These are phyloP conservation scores for Conoideocrella luteorostrata DNA, from an alignment of 2,329 filamentous ascomycete species.

Conservation along the genomic window DNA sequence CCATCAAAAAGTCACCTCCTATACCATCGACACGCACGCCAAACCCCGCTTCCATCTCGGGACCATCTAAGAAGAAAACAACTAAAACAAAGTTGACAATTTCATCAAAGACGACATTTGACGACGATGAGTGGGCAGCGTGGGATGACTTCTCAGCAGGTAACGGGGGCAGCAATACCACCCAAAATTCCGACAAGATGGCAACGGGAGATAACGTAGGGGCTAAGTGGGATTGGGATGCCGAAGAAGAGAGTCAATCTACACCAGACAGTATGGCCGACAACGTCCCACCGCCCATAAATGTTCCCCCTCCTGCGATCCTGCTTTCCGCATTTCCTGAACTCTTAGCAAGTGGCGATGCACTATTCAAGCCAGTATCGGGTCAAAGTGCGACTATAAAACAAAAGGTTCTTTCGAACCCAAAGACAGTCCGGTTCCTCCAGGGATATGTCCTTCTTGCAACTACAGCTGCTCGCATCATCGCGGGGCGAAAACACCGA, in stretches of 20 bases:
- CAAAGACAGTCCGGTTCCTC: slow-evolving; percentile 57
- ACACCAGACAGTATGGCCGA: slow-evolving; percentile 19
- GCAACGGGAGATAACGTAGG: slow-evolving; percentile 17
- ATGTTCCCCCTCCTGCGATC: slow-evolving; percentile 82
- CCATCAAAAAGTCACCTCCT: slow-evolving; percentile 35
- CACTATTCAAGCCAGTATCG: slow-evolving; percentile 60
- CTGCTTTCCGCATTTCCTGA: slow-evolving; percentile 70
- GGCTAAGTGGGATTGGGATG: slow-evolving; percentile 45
- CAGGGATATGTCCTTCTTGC: slow-evolving; percentile 57
- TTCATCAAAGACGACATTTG: slow-evolving; percentile 12
- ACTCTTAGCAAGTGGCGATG: slow-evolving; percentile 60
- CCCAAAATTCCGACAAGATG: slow-evolving; percentile 11
- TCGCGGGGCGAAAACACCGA: slow-evolving; percentile 76
- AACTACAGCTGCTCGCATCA: slow-evolving; percentile 67
- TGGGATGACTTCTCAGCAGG: slow-evolving; percentile 40
- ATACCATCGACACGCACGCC: too few species aligned
- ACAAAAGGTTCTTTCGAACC: slow-evolving; percentile 57
- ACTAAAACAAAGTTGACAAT: slow-evolving; percentile 6
- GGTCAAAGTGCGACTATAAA: slow-evolving; percentile 51
- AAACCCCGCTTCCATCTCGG: neutral
- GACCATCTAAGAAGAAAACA: slow-evolving; percentile 3
- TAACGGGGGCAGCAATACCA: slow-evolving; percentile 12
- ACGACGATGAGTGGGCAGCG: slow-evolving; percentile 44
- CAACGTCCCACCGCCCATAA: slow-evolving; percentile 60
- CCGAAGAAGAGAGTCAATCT: slow-evolving; percentile 27